These are phyloP conservation scores for Zygoascus sp. DNA, from an alignment of 1,139 yeast species.

Conservation along the genomic window DNA sequence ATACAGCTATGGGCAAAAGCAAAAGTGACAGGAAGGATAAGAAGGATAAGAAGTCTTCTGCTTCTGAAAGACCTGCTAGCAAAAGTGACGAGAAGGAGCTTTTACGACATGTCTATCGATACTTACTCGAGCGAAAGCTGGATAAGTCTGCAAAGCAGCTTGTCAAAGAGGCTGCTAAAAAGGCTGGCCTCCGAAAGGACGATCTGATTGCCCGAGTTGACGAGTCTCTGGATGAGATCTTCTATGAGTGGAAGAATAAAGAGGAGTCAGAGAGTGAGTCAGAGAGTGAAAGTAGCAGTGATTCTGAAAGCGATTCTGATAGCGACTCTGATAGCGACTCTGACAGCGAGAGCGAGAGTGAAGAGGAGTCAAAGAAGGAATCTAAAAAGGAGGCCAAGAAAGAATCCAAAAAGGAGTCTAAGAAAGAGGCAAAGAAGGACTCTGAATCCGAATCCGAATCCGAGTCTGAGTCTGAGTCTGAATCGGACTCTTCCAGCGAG, in stretches of 20 bases:
- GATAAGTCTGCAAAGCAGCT: slow-evolving; percentile 28
- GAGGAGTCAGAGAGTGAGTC: slow-evolving; percentile 26
- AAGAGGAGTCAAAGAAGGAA: slow-evolving; percentile 24
- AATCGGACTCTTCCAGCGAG: slow-evolving; percentile 1
- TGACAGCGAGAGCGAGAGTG: slow-evolving; percentile 22
- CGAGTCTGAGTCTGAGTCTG: slow-evolving; percentile 24
- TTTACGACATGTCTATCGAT: slow-evolving; percentile 27
- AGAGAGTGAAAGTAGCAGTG: slow-evolving; percentile 20
- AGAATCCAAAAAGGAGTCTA: slow-evolving; percentile 9
- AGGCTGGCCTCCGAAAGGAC: slow-evolving; percentile 15
- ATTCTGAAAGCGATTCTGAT: slow-evolving; percentile 22
- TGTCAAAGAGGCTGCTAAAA: slow-evolving; percentile 18
- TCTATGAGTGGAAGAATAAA: slow-evolving; percentile 26
- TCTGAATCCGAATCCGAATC: slow-evolving; percentile 14
- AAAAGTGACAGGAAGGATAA: slow-evolving; percentile 3
- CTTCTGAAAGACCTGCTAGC: slow-evolving; percentile 5
- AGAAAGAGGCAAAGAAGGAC: slow-evolving; percentile 1
- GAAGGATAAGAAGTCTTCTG: background rate
- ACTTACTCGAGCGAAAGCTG: slow-evolving; percentile 25
- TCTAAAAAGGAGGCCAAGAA: slow-evolving; percentile 10
- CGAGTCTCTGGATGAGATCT: slow-evolving; percentile 22
- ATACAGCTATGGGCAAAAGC: background rate
- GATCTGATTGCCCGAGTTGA: slow-evolving; percentile 13
- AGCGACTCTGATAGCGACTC: slow-evolving; percentile 16
- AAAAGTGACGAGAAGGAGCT: slow-evolving; percentile 17